These are phyloP conservation scores for Phyllosticta ampelicida DNA, from an alignment of 2,329 filamentous ascomycete species.

Conservation along the genomic window DNA sequence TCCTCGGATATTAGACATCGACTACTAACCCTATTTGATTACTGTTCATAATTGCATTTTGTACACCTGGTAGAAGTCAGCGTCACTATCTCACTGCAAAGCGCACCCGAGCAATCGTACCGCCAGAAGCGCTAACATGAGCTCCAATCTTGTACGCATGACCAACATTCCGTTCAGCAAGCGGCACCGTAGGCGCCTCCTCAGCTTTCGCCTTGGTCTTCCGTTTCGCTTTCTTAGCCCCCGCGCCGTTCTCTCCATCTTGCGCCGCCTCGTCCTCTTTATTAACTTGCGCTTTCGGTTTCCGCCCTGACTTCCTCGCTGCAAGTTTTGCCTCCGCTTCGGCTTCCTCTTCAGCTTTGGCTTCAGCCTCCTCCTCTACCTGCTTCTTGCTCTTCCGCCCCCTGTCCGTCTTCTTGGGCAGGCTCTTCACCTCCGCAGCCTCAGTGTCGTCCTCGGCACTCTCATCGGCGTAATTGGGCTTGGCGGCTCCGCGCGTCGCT, in stretches of 20 bases:
- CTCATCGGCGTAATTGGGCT: slow-evolving; percentile 6
- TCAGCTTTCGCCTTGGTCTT: slow-evolving; percentile 49
- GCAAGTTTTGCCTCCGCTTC: slow-evolving; percentile 10
- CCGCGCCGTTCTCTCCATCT: slow-evolving; percentile 5
- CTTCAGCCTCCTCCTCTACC: slow-evolving; percentile 9
- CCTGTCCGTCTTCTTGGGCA: neutral
- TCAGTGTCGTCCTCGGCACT: slow-evolving; percentile 1
- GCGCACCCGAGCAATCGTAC: slow-evolving; percentile 34
- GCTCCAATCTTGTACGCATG: slow-evolving; percentile 82
- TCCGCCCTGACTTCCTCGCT: slow-evolving; percentile 10
- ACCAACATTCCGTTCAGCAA: slow-evolving; percentile 58
- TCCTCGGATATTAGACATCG: neutral
- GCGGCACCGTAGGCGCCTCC: slow-evolving; percentile 48
- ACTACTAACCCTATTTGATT: slow-evolving; percentile 54
- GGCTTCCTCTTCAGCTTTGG: slow-evolving; percentile 11
- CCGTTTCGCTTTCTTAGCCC: slow-evolving; percentile 19
- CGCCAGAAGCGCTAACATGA: slow-evolving; percentile 83
- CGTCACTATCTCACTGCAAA: neutral
- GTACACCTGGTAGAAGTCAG: slow-evolving; percentile 52
- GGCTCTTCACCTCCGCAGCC: neutral
- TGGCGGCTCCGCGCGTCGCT: neutral
- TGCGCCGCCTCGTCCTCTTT: slow-evolving; percentile 5
- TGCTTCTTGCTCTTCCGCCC: slow-evolving; percentile 12
- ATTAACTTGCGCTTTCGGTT: neutral
- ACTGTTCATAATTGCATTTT: slow-evolving; percentile 74